Evolutionary conservation across 2,329 filamentous ascomycete species (phyloP), one percentile per base, ranked within the genome.

Genomic region (Aureobasidium sp.): DNA sequence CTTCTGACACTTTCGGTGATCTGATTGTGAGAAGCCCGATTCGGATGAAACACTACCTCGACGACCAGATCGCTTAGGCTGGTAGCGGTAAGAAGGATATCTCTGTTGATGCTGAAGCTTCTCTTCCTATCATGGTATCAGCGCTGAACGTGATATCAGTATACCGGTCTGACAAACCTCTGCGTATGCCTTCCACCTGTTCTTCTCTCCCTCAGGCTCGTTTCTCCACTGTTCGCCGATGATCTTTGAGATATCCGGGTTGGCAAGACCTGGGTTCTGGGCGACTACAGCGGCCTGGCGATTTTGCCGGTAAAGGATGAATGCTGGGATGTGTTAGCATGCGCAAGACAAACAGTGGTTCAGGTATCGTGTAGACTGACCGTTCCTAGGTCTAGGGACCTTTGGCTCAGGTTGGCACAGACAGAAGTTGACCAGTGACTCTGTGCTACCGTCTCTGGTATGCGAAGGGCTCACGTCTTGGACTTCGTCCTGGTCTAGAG

Each of bases 231-330:
- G 88, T 72, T 91, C 85, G 59, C 93, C 93, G 67, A 97, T 96
- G 68, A 97, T 95, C 76, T 97, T 97, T 66, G 93, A 97, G 68
- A 97, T 96, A 58, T 97, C 91, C 3, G 93, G 93, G 75, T 97
- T 97, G 48, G 92, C 87, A 66, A 97, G 84, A 48, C 91, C 89
- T n/a, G 92, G 93, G 69, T 97, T 84, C 67, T 90, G 83, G 59
- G 86, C 81, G 41, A 92, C 88, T 55, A 97, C 90, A 53, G 85
- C 81, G 21, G 89, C 85, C 75, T 97, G 93, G 69, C 94, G 88
- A 73, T 95, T 89, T 73, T 97, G 92, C 42, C 94, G 91, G 78
- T 96, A 99, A 68, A 99, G 81, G 67, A 99, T 99, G 78, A 99
- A 99, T 55, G 93, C 94, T 99, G 74, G 73, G 72, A 67, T 63